Evolutionary conservation across 371 early-diverging fungal species (phyloP).

Genomic region (Mortierella sp.): DNA sequence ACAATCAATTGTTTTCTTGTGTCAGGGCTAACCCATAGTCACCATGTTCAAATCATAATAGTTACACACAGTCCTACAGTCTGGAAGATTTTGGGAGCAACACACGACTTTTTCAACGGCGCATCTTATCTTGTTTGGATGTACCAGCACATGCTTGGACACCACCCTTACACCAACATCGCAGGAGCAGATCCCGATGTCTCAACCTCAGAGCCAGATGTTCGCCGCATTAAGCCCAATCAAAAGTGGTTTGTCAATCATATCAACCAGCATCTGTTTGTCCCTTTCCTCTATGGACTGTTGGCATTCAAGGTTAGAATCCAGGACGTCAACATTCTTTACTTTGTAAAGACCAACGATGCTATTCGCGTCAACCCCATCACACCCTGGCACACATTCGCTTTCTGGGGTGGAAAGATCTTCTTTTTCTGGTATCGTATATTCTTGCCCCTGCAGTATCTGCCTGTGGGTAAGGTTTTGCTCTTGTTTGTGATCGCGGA

Average conservation of each 20-base stretch:
- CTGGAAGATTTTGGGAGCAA: constrained; percentile 67
- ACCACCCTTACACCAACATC: constrained; percentile 74
- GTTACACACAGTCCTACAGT: constrained; percentile 65
- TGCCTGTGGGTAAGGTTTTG: constrained; percentile 54
- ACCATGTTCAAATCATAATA: constrained; percentile 6
- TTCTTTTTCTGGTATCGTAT: constrained; percentile 68
- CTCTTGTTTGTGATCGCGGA: constrained; percentile 61
- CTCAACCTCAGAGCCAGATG: constrained; percentile 62
- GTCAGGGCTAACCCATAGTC: neutral
- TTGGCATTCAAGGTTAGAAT: constrained; percentile 67
- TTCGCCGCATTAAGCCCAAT: constrained; percentile 65
- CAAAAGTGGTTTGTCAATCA: constrained; percentile 67
- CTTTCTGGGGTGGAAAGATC: constrained; percentile 70
- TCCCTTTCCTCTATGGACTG: constrained; percentile 66
- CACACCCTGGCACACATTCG: constrained; percentile 58
- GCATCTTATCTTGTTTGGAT: constrained; percentile 67
- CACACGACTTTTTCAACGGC: constrained; percentile 73
- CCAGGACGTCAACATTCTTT: constrained; percentile 66
- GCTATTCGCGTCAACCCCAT: constrained; percentile 66
- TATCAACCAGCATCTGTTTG: constrained; percentile 62
- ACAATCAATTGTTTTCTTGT: neutral
- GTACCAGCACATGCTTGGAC: constrained; percentile 73
- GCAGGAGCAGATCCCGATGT: constrained; percentile 71
- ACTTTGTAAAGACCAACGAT: constrained; percentile 60
- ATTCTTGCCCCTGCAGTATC: constrained; percentile 56